phyloP scores from a whole-genome alignment of 2,329 filamentous ascomycete genomes.

The Pseudocercospora musae region DNA sequence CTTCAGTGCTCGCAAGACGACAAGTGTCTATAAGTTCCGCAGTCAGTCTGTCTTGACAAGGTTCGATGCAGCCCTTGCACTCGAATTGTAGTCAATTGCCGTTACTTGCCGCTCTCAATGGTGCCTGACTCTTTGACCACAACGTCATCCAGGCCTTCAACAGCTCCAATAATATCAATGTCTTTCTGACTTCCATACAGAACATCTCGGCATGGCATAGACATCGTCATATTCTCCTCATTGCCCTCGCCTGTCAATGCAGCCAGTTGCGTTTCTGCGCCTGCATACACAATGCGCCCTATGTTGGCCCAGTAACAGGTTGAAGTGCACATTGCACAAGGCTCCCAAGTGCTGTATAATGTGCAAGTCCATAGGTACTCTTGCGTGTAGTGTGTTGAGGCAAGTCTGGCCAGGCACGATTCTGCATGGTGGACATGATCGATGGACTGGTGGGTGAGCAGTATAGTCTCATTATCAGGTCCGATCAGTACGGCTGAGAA shows the following conservation, averaged over 20 bases:
- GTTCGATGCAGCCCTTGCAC: background rate
- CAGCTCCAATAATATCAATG: slow-evolving; percentile 50
- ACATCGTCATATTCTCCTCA: slow-evolving; percentile 53
- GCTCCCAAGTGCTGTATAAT: slow-evolving; percentile 54
- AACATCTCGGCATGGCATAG: slow-evolving; percentile 49
- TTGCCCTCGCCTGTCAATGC: slow-evolving; percentile 48
- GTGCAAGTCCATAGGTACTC: slow-evolving; percentile 51
- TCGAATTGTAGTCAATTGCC: background rate
- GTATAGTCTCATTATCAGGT: slow-evolving; percentile 49
- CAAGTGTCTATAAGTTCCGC: background rate
- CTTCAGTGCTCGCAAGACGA: background rate
- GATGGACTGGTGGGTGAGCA: slow-evolving; percentile 50
- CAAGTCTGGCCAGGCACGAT: slow-evolving; percentile 49
- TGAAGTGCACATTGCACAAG: slow-evolving; percentile 53
- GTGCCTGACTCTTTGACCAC: slow-evolving; percentile 46
- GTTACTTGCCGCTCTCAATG: background rate
- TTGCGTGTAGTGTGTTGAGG: slow-evolving; percentile 48
- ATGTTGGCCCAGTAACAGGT: slow-evolving; percentile 54
- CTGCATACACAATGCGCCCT: slow-evolving; percentile 51
- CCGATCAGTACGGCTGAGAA: slow-evolving; percentile 50
- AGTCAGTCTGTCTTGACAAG: background rate
- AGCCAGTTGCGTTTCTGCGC: slow-evolving; percentile 47
- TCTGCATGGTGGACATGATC: slow-evolving; percentile 55
- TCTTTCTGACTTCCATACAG: slow-evolving; percentile 49
- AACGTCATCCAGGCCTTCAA: slow-evolving; percentile 44